Evolutionary conservation across 2,329 filamentous ascomycete species (phyloP).

Genomic region (Teratosphaeria zuluensis): DNA sequence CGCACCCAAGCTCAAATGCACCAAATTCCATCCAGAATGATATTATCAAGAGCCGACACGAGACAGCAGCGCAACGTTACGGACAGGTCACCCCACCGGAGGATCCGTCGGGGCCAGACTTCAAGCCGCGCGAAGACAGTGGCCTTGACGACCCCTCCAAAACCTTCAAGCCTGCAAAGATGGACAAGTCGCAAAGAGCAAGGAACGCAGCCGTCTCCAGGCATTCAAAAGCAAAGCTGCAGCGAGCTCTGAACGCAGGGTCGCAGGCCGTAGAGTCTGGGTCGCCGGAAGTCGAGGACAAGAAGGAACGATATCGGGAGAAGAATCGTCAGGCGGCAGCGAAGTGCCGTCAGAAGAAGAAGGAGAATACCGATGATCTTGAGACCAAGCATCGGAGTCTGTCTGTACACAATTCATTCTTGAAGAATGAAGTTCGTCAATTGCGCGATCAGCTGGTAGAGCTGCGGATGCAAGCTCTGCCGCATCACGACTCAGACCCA

Average conservation of each 20-base stretch:
- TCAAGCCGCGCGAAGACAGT: not conserved
- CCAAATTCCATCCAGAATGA: constrained; percentile 7
- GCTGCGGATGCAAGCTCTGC: constrained; percentile 23
- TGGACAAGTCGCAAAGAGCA: constrained; percentile 19
- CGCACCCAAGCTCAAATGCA: not conserved
- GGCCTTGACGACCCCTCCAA: not conserved
- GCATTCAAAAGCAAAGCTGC: constrained; percentile 19
- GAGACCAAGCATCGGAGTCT: constrained; percentile 37
- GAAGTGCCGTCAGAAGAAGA: constrained; percentile 64
- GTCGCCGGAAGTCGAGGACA: constrained; percentile 26
- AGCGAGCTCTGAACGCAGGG: not conserved
- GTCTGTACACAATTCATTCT: constrained; percentile 21
- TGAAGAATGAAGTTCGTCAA: constrained; percentile 23
- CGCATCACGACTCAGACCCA: constrained; percentile 17
- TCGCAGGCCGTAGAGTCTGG: not conserved
- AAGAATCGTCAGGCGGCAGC: constrained; percentile 64
- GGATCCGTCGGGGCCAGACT: not conserved
- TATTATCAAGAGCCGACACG: constrained; percentile 9
- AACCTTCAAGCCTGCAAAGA: not conserved
- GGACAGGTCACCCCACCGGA: constrained; percentile 32
- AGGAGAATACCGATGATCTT: constrained; percentile 45
- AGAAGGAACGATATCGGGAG: constrained; percentile 52
- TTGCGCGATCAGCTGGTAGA: constrained; percentile 24
- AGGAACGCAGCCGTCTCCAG: constrained; percentile 23
- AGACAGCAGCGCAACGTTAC: constrained; percentile 15